Evolutionary conservation across 257 asterid species (phyloP).

Genomic region (Nicotiana attenuata): DNA sequence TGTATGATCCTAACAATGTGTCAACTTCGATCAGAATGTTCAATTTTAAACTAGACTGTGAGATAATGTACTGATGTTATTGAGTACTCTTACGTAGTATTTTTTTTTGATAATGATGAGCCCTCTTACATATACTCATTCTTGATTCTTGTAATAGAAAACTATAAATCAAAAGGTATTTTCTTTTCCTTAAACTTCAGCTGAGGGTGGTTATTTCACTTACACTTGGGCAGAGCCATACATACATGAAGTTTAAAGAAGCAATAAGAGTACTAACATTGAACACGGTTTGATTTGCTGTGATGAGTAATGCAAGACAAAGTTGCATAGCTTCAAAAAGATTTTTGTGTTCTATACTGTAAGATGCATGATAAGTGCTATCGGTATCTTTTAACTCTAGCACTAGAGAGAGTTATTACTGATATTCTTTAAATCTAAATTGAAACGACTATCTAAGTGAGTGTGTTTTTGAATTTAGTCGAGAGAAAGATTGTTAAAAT

Average conservation of each 20-base stretch:
- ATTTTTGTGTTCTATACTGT: not conserved
- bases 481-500: conserved; percentile 77
- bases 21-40: not conserved
- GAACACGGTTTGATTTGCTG: not conserved
- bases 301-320: not conserved
- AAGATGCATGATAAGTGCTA: not conserved
- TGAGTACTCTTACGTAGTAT: not conserved
- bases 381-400: not conserved
- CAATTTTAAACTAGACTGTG: not conserved
- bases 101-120: not conserved
- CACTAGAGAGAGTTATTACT: not conserved
- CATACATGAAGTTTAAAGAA: not conserved
- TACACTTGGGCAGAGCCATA: not conserved
- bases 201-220: not conserved
- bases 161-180: not conserved
- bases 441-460: not conserved
- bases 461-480: conserved; percentile 42
- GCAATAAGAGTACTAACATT: not conserved
- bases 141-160: not conserved
- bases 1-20: not conserved
- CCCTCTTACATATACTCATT: not conserved
- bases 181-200: not conserved
- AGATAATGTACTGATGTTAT: not conserved
- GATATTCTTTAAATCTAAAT: not conserved
- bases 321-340: not conserved